Conservation (phyloP, 257 asterid genomes). For the Ballota nigra region DNA sequence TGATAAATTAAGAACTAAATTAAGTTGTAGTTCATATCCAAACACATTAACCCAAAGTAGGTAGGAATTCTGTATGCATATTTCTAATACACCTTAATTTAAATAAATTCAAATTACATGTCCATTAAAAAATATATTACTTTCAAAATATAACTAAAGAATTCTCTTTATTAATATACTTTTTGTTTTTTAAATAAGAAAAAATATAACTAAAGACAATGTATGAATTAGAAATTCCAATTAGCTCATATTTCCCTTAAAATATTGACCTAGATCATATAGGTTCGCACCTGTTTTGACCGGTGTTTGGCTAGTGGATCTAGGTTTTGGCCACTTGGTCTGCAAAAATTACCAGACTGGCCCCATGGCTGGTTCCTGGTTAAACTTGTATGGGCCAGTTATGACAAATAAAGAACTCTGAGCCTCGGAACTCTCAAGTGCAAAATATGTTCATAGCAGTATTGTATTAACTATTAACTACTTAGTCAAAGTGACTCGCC, state of each 20-base stretch:
- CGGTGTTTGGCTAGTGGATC: neutral
- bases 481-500: conserved; percentile 1
- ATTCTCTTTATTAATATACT: no score
- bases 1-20: neutral
- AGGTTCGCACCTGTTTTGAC: neutral
- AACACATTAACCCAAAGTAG: neutral
- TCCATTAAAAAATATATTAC: no score
- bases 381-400: no score
- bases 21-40: neutral
- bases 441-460: neutral
- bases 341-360: neutral
- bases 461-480: neutral
- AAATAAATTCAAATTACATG: neutral
- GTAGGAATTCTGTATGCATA: neutral
- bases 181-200: no score
- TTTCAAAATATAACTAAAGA: no score
- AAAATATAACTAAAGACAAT: neutral
- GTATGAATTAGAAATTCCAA: neutral
- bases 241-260: neutral
- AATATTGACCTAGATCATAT: neutral
- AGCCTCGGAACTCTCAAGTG: neutral
- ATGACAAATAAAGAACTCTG: neutral
- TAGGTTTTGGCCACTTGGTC: neutral
- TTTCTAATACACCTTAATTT: neutral
- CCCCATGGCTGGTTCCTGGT: neutral